Base-by-base conservation (phyloP, 208 protist species). In the Acanthamoeba castellanii region DNA sequence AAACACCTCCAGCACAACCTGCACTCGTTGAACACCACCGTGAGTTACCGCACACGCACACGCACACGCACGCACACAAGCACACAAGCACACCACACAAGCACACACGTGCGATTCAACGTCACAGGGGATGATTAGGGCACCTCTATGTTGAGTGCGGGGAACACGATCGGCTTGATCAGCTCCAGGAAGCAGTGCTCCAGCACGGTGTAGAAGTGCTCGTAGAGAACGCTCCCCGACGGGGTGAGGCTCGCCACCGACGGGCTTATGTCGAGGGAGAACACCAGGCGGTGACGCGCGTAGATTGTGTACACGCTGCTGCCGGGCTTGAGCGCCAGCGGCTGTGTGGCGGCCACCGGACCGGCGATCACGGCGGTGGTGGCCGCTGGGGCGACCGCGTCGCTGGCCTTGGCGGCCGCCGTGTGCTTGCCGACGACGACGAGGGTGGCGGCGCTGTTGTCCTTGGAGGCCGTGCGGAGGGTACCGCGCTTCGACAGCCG, bases 91-190 rank as follows among this genome's bases (percentile, higher is more conserved):
- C 8, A 42, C 42, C 25, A 20, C 20, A 52, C 47, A 32, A 0
- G 34, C 57, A 5, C 9, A 20, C 14, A n/a, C 20, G 52, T 34
- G 22, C 32, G 22, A 47, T 47, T 8, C 42, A 47, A 47, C 6
- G 42, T 47, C 42, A 47, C 42, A 9, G 42, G 42, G 34, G 18
- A 14, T 1, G 45, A n/a, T 25, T 88, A 59, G 45, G n/a, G 37
- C 47, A 93, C 89, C 66, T 93, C 64, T 25, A 93, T 13, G 68
- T 93, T 74, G 59, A 93, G 61, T 25, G 89, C 32, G 20, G 89
- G 89, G 42, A 93, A 72, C 34, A 59, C 52, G 20, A 93, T 93
- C 5, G 89, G 52, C 52, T 93, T 93, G 64, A 93, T 52, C 89
- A 93, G 42, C 37, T 93, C 89, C 42, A 93, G 64, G 32, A 93